Conservation (phyloP, 208 protist genomes). For the Trypanosoma congolense region DNA sequence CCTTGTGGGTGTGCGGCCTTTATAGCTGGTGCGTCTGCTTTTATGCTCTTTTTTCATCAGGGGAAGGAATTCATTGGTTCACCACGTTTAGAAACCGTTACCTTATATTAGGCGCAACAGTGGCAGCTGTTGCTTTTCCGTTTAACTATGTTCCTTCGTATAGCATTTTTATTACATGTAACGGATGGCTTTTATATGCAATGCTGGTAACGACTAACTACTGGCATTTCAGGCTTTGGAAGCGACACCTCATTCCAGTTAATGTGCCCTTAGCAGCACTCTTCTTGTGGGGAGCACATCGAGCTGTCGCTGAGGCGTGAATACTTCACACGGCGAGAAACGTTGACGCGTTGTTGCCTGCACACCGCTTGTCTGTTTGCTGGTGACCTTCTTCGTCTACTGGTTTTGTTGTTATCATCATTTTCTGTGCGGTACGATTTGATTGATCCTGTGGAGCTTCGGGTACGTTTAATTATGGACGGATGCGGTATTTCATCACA, state of each 20-base stretch:
- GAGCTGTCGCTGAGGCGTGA: slow-evolving; percentile 7
- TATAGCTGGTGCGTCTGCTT: slow-evolving; percentile 87
- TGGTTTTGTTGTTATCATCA: neutral
- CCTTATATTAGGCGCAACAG: slow-evolving; percentile 60
- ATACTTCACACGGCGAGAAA: too few species aligned
- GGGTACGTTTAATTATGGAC: too few species aligned
- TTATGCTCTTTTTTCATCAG: slow-evolving; percentile 82
- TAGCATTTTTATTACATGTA: slow-evolving; percentile 62
- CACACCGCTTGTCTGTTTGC: slow-evolving; percentile 22
- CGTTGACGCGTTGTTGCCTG: too few species aligned
- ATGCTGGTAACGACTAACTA: slow-evolving; percentile 75
- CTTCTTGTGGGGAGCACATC: slow-evolving; percentile 28
- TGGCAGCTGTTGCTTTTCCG: slow-evolving; percentile 37
- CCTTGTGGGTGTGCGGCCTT: slow-evolving; percentile 75
- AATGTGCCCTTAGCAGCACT: slow-evolving; percentile 41
- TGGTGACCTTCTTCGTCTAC: slow-evolving; percentile 15
- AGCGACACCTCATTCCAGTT: slow-evolving; percentile 69
- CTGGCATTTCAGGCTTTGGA: slow-evolving; percentile 65
- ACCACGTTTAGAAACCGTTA: slow-evolving; percentile 71
- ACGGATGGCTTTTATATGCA: slow-evolving; percentile 71
- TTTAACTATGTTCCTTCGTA: slow-evolving; percentile 41
- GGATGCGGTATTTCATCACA: too few species aligned
- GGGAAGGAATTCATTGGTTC: slow-evolving; percentile 79
- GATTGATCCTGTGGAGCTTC: too few species aligned
- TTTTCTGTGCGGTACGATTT: too few species aligned